Base-by-base conservation (phyloP, 306 rosid species). In the Elaeagnus macrophylla region DNA sequence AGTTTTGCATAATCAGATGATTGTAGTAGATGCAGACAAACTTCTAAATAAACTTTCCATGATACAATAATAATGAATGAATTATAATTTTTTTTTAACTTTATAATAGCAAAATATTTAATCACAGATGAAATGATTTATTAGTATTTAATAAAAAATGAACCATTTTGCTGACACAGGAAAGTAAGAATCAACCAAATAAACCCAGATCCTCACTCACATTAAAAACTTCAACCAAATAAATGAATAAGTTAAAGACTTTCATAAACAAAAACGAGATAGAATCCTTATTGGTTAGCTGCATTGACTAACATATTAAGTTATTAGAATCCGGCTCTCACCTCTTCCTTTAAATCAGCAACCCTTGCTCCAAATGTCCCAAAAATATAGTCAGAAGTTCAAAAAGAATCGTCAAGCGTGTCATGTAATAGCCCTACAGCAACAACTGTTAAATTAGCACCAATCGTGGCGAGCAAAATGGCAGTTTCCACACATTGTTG, bases 401-500 rank as follows among this genome's bases (percentile, higher is more conserved):
- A 62, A 64, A 61, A 85, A 58, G 96, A 79, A 64, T 93, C 96
- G 56, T 93, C 96, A 69, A 93, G 84, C 11, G 96, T 79, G 69
- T 93, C 99, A 57, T 87, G 99, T 69, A 93, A 79, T 51, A 93
- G 99, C 75, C 99, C 99, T 13, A 94, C 99, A 54, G 96, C 96
- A 70, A 93, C 95, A 37, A 93, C 85, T 19, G 94, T 81, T 0
- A 95, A 77, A 84, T 84, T 84, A 17, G 94, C 96, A 52, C 96
- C 99, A 19, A 93, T 81, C 75, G 79, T 60, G 11, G 99, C 99
- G 9, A 93, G 94, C 72, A 84, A 62, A 73, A 77, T 84, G 50
- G 99, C 96, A 0, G 99, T 93, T 67, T 93, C 96, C 62, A 93
- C 78, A 68, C 99, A 93, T 78, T 93, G 99, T 61, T 73, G 88